These are phyloP conservation scores for Linnemannia hyalina DNA, from an alignment of 192 early-diverging fungal species.

Conservation along the genomic window DNA sequence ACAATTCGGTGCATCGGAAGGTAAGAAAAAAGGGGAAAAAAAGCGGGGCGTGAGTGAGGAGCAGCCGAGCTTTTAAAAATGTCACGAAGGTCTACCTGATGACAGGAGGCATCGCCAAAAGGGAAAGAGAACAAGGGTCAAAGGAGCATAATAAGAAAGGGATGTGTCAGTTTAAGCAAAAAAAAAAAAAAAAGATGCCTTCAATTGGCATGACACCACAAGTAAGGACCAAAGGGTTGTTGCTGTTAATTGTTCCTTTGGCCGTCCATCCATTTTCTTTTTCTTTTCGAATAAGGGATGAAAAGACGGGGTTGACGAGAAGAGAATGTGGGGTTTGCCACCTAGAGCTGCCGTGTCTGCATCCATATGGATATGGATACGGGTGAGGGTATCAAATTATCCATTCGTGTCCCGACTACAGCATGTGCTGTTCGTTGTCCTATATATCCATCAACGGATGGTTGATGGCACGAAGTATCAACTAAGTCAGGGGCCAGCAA, in stretches of 20 bases:
- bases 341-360: not conserved
- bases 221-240: no score
- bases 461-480: not conserved
- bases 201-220: not conserved
- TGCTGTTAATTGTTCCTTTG: not conserved
- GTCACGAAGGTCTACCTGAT: not conserved
- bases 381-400: no score
- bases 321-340: not conserved
- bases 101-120: no score
- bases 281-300: not conserved
- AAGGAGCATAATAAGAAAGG: not conserved
- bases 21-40: not conserved
- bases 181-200: not conserved
- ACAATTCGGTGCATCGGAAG: not conserved
- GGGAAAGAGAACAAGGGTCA: not conserved
- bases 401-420: no score
- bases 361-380: not conserved
- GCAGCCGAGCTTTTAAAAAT: not conserved
- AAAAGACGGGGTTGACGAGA: not conserved
- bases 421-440: no score
- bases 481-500: not conserved
- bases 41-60: not conserved
- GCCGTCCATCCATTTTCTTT: not conserved
- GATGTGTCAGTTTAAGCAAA: not conserved
- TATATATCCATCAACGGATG: not conserved